phyloP scores from a whole-genome alignment of 2,329 filamentous ascomycete species.

The Ascochyta viciae-villosae region DNA sequence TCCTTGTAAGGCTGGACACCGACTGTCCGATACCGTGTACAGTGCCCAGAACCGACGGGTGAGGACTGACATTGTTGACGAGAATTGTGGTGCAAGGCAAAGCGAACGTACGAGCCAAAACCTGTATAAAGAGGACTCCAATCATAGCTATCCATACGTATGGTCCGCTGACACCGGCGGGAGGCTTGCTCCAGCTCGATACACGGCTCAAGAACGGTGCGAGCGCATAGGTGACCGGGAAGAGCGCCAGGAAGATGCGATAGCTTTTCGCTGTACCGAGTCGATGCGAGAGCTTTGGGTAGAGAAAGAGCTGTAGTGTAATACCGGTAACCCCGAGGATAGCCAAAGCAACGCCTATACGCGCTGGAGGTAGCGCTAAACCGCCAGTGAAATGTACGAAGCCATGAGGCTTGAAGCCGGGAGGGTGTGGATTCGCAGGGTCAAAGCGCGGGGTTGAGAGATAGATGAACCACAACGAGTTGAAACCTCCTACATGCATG shows the following conservation, averaged over 20 bases:
- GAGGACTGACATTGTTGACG: slow-evolving; percentile 58
- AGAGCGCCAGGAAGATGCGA: slow-evolving; percentile 52
- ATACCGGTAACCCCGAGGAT: slow-evolving; percentile 59
- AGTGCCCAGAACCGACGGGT: slow-evolving; percentile 62
- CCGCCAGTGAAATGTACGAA: slow-evolving; percentile 58
- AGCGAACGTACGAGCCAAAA: slow-evolving; percentile 58
- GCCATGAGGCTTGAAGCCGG: slow-evolving; percentile 44
- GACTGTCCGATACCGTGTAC: slow-evolving; percentile 67
- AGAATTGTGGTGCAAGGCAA: slow-evolving; percentile 65
- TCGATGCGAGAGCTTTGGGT: slow-evolving; percentile 51
- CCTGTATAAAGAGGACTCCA: slow-evolving; percentile 53
- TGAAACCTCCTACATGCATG: slow-evolving; percentile 59
- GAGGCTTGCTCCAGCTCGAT: slow-evolving; percentile 49
- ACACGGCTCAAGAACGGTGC: slow-evolving; percentile 54
- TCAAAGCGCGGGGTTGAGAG: slow-evolving; percentile 56
- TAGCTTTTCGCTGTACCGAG: slow-evolving; percentile 53
- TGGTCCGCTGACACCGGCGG: slow-evolving; percentile 49
- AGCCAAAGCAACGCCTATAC: slow-evolving; percentile 56
- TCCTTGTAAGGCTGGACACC: slow-evolving; percentile 64
- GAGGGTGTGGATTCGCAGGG: slow-evolving; percentile 42
- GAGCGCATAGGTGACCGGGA: slow-evolving; percentile 55
- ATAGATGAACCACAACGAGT: slow-evolving; percentile 58
- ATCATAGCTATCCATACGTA: slow-evolving; percentile 54
- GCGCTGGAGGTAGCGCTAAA: slow-evolving; percentile 55
- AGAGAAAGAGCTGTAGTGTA: slow-evolving; percentile 55